Conservation (phyloP, 768 basidiomycete genomes). For the Leccinum imitatum region DNA sequence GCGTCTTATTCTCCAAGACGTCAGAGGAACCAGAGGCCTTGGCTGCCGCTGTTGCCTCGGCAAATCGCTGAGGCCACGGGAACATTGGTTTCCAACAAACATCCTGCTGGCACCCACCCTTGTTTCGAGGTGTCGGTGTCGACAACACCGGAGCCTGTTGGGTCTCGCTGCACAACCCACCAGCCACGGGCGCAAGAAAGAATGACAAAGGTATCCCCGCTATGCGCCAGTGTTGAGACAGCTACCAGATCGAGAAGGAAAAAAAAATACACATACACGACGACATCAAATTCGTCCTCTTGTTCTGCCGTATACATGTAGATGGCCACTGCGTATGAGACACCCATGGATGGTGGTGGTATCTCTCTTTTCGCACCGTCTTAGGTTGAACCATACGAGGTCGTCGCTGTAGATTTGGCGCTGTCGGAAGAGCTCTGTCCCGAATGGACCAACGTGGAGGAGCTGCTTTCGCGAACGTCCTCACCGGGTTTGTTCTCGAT, state of each 20-base stretch:
- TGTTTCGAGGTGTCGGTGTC: constrained; percentile 78
- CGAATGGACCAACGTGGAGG: constrained; percentile 36
- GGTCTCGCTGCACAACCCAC: constrained; percentile 99
- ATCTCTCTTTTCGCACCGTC: constrained; percentile 43
- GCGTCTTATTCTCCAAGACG: constrained; percentile 53
- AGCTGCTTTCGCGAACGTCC: constrained; percentile 36
- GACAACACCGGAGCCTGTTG: constrained; percentile 75
- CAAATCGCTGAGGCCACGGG: constrained; percentile 84
- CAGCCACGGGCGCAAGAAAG: constrained; percentile 93
- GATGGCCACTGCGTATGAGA: constrained; percentile 96
- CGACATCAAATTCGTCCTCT: constrained; percentile 97
- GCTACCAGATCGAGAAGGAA: not conserved
- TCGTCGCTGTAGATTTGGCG: constrained; percentile 19
- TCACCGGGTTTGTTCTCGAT: constrained; percentile 49
- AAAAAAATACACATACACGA: constrained; percentile 65
- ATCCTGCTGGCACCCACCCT: constrained; percentile 98
- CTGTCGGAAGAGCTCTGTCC: constrained; percentile 29
- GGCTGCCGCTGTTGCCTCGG: constrained; percentile 73
- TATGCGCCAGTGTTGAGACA: constrained; percentile 31
- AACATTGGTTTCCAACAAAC: constrained; percentile 88
- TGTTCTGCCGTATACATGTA: constrained; percentile 99
- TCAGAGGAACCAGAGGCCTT: constrained; percentile 43
- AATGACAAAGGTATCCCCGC: constrained; percentile 93
- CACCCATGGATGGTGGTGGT: constrained; percentile 43
- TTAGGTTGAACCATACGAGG: constrained; percentile 24